Evolutionary conservation across 2,329 filamentous ascomycete species (phyloP), one percentile per base, ranked within the genome.

Genomic region (Colletotrichum sp.): DNA sequence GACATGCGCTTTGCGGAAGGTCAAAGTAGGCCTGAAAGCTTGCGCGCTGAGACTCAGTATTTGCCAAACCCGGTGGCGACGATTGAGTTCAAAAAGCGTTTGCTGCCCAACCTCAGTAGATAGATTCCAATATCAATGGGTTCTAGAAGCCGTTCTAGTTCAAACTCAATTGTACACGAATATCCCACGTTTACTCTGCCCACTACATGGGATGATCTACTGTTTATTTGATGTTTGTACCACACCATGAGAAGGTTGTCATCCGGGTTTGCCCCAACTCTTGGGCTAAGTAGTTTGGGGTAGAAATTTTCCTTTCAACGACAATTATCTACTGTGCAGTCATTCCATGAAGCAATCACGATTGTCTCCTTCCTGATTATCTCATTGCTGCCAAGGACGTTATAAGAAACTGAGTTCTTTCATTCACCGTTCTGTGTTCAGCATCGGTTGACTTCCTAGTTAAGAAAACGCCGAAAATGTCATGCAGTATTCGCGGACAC

Each of bases 21-120:
- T 19, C 59, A 63, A 34, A 52, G 12, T 27, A 34, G 34, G 8
- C 68, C 68, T 30, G 25, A 49, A 15, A 71, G 68, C 27, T 29
- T 64, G 36, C 34, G 57, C 15, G 57, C 29, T 25, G 68, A 71
- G 29, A 71, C 68, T 12, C 68, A 71, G n/a, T 52, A 52, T 29
- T 34, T 71, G 36, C 57, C 68, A 16, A 34, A 64, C 59, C 68
- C 68, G 12, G 27, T 22, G 15, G 68, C 57, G n/a, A 63, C 57
- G 3, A 44, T 71, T 12, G 59, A 52, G 57, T 71, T 71, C 36
- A 71, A 61, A 34, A 61, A 22, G 7, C 49, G 68, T 22, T 15
- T 11, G 29, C 44, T 52, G 44, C 44, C 44, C 44, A 11, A 52
- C 7, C 44, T 52, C 13, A 22, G 44, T 52, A 8, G n/a, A 52